These are phyloP conservation scores for Colletotrichum filicis DNA, from an alignment of 2,329 filamentous ascomycete genomes.

Conservation along the genomic window DNA sequence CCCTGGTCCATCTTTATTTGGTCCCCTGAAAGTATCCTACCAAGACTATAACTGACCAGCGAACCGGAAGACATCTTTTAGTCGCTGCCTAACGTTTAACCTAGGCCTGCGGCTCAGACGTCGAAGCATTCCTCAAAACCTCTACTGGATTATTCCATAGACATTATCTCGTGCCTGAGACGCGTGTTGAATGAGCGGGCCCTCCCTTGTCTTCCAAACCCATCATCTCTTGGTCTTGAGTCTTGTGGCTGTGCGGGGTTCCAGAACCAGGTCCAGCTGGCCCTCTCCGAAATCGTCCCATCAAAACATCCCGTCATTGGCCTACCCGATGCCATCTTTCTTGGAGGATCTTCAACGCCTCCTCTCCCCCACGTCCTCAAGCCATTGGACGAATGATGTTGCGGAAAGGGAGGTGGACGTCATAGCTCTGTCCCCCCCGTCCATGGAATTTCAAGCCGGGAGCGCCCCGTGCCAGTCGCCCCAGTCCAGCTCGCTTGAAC, in stretches of 20 bases:
- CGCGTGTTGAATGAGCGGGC: neutral
- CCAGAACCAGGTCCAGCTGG: neutral
- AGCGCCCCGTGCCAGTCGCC: neutral
- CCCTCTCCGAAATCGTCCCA: conserved; percentile 23
- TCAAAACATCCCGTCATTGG: neutral
- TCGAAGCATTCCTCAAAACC: neutral
- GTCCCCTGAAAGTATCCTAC: neutral
- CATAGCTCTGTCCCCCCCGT: conserved; percentile 1
- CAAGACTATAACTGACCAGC: neutral
- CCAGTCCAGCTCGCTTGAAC: neutral
- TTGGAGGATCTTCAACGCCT: conserved; percentile 16
- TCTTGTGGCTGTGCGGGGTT: conserved; percentile 31
- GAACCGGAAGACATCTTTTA: neutral
- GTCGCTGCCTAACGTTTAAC: neutral
- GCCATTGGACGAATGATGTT: conserved; percentile 18
- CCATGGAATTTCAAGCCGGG: neutral
- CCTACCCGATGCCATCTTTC: neutral
- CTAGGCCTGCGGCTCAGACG: neutral
- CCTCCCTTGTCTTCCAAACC: neutral
- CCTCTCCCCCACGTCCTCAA: conserved; percentile 1
- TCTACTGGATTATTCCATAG: neutral
- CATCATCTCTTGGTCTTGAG: conserved; percentile 1
- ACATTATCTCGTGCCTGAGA: neutral
- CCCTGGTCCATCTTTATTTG: neutral
- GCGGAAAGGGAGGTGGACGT: conserved; percentile 5